Conservation (phyloP, 768 basidiomycete species). For the Phlegmacium glaucopus region DNA sequence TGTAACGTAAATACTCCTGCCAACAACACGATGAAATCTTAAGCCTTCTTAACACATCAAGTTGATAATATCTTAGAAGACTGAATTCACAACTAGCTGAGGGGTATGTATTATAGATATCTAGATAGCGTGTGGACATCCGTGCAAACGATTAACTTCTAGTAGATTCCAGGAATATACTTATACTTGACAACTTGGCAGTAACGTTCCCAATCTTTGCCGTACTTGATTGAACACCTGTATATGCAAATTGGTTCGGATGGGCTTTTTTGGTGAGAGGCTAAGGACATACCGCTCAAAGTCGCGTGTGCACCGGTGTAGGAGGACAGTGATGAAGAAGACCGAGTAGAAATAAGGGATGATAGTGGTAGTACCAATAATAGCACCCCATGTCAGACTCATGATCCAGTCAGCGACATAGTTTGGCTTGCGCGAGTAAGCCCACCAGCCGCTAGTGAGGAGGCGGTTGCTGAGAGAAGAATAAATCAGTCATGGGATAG, state of each 20-base stretch:
- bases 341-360: conserved; percentile 97
- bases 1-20: too few species aligned
- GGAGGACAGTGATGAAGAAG: conserved; percentile 92
- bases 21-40: too few species aligned
- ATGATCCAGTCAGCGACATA: conserved; percentile 93
- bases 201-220: conserved; percentile 92
- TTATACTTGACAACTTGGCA: conserved; percentile 86
- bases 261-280: neutral
- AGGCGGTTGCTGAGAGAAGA: conserved; percentile 69
- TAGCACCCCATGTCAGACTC: conserved; percentile 81
- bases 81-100: too few species aligned
- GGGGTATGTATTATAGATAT: neutral
- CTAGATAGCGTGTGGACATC: neutral
- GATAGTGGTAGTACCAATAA: conserved; percentile 69
- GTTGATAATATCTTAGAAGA: too few species aligned
- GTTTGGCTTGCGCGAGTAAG: conserved; percentile 91
- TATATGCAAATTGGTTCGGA: neutral
- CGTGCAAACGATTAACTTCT: conserved; percentile 14
- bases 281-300: conserved; percentile 70
- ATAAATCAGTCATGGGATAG: neutral
- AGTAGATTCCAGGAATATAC: conserved; percentile 88
- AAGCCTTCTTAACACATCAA: too few species aligned
- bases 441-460: conserved; percentile 93
- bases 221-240: conserved; percentile 86
- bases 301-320: conserved; percentile 90